A percentile compares a stretch with the other conserved stretches of the same genome.
phyloP scores from a whole-genome alignment of 1,284 basidiomycete species.

The Cystobasidiaceae sp. region DNA sequence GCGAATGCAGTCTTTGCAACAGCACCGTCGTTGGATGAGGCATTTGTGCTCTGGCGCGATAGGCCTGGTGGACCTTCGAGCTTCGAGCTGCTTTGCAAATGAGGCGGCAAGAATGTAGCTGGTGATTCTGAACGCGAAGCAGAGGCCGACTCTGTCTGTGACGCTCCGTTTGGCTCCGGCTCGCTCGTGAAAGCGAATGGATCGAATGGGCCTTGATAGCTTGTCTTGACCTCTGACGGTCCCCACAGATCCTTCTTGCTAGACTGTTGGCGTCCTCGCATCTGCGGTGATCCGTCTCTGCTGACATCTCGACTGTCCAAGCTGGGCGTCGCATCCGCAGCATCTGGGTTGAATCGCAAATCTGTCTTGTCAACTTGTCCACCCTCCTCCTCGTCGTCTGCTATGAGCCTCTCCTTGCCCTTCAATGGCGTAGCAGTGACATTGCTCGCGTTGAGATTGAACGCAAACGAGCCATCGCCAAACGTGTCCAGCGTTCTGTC shows the following conservation, averaged over 20 bases:
- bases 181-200: constrained; percentile 10
- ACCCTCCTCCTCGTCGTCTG: background rate
- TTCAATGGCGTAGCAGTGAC: background rate
- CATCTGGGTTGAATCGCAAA: background rate
- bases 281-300: constrained; percentile 8
- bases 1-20: background rate
- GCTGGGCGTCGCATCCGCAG: background rate
- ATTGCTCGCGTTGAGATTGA: constrained; percentile 19
- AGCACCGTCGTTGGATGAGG: background rate
- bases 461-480: constrained; percentile 26
- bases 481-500: constrained; percentile 25
- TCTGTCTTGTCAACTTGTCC: background rate
- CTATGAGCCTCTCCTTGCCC: constrained; percentile 16
- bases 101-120: background rate
- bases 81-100: background rate
- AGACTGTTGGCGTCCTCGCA: background rate
- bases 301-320: background rate
- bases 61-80: constrained; percentile 13
- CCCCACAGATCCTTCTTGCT: background rate
- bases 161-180: background rate
- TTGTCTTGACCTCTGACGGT: background rate
- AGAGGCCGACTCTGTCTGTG: background rate
- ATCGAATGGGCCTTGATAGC: constrained; percentile 28
- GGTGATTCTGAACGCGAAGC: constrained; percentile 13
- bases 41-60: background rate